Evolutionary conservation across 306 rosid species (phyloP), one percentile per base, ranked within the genome.

Genomic region (Quercus ilex): DNA sequence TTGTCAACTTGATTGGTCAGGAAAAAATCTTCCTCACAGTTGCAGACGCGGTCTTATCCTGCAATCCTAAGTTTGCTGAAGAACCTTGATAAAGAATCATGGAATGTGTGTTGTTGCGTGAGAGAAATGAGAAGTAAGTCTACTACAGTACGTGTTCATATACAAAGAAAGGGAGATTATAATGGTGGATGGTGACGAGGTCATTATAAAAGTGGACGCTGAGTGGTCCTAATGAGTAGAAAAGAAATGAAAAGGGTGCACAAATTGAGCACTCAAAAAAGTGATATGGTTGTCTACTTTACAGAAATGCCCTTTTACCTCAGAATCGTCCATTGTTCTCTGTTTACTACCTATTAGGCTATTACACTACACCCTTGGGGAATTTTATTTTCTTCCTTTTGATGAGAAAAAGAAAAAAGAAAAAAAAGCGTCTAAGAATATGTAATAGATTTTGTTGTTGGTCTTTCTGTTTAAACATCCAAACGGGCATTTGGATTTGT

Each of bases 1-100:
- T 95, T 51, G 85, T 86, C 5, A 78, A 74, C 80, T 19, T 78
- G 85, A 87, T 95, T 3, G 99, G 99, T 0, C 91, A 86, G 79
- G 91, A 90, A 88, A 82, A 78, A 62, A 92, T 95, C 85, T 95
- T 90, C 81, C 91, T 95, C 78, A 91, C 97, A 4, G 99, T 95
- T 21, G 95, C 97, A 21, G 90, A 91, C 12, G 99, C 99, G 4
- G 89, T 95, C 65, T 81, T 88, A 19, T 72, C 88, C 84, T 90
- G 97, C 83, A 84, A 94, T 69, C 88, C 92, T 18, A 91, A 88
- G 86, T 58, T 88, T 53, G 91, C 72, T 69, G 90, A 85, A 76
- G 90, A 91, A 59, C 91, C 89, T 5, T 89, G 82, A 88, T 56
- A 78, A 69, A 55, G 1, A 17, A 77, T n/a, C 14, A 56, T 25